Percentiles rank a stretch among this genome's conserved stretches.
Evolutionary conservation across 768 basidiomycete genomes (phyloP).

Genomic region (Auriscalpium orientale): DNA sequence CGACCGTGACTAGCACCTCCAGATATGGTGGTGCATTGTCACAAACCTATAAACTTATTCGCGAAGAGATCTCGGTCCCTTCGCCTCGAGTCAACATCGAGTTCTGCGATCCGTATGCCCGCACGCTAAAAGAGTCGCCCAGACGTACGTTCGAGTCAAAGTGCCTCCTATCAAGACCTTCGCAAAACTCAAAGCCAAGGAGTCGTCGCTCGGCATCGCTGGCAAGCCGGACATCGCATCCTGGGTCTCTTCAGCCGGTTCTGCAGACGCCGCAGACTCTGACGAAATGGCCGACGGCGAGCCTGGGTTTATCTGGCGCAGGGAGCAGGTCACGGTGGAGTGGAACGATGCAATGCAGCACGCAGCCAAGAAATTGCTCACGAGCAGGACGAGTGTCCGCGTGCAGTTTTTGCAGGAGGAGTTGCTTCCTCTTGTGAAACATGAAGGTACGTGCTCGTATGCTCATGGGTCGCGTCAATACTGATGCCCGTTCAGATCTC

Average conservation of each 20-base stretch:
- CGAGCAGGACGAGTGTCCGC: constrained; percentile 46
- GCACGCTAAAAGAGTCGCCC: too few species aligned
- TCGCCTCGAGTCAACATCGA: too few species aligned
- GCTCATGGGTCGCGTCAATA: background rate
- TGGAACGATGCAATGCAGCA: constrained; percentile 50
- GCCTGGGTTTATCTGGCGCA: constrained; percentile 35
- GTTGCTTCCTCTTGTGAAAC: constrained; percentile 45
- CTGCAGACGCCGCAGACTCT: background rate
- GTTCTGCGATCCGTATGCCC: too few species aligned
- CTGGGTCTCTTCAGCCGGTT: constrained; percentile 46
- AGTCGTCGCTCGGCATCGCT: constrained; percentile 19
- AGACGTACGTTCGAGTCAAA: constrained; percentile 15
- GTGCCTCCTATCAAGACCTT: constrained; percentile 31
- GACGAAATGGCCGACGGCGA: constrained; percentile 28
- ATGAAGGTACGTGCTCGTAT: constrained; percentile 41
- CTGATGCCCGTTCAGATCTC: constrained; percentile 38
- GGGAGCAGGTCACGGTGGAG: constrained; percentile 43
- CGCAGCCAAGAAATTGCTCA: constrained; percentile 43
- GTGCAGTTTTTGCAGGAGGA: constrained; percentile 58
- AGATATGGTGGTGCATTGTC: too few species aligned
- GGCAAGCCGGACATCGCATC: constrained; percentile 50
- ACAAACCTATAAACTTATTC: too few species aligned
- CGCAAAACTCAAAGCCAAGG: constrained; percentile 44
- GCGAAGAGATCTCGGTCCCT: too few species aligned
- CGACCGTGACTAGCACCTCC: too few species aligned